Evolutionary conservation across 495 filamentous ascomycete species (phyloP), one percentile per base, ranked within the genome.

Genomic region (Haplographium delicatum): DNA sequence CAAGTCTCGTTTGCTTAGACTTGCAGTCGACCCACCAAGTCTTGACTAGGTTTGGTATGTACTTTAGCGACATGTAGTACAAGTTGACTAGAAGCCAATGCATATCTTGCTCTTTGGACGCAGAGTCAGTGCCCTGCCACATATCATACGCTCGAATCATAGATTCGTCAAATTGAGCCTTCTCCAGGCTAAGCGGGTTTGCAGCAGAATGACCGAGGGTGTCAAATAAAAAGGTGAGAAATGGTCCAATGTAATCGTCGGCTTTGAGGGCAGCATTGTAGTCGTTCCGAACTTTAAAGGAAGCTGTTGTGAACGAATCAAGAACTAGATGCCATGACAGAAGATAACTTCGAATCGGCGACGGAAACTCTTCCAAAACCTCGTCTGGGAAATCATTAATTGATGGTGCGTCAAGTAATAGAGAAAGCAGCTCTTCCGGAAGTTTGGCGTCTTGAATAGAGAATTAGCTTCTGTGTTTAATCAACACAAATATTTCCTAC

Each of bases 261-360:
- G 86, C 78, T 63, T 88, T 89, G 47, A 96, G 76, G 26, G 81
- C 77, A 3, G 84, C 73, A 0, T 78, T 74, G 61, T 97, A 99
- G 58, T 89, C 81, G 39, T 75, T 78, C 58, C 85, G 84, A 8
- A 96, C 81, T 59, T 87, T 83, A 62, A 84, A 82, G 4, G 90
- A 89, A 5, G 90, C 81, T 35, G 84, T 81, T 41, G 75, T 70
- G 62, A 93, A 93, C 51, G 90, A 85, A 58, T 93, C 89, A 61
- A 95, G 96, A 2, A 95, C 79, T 11, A 97, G 69, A 49, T 88
- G 79, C 93, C 93, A 97, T 33, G 89, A 86, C 23, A 95, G 69
- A n/a, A 97, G 74, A 62, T 96, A 99, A 4, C 83, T 81, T 40
- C 86, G 74, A 34, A 82, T 57, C 1, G 57, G 76, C 44, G 53